phyloP scores from a whole-genome alignment of 2,329 filamentous ascomycete genomes.

The Fusarium bactridioides region DNA sequence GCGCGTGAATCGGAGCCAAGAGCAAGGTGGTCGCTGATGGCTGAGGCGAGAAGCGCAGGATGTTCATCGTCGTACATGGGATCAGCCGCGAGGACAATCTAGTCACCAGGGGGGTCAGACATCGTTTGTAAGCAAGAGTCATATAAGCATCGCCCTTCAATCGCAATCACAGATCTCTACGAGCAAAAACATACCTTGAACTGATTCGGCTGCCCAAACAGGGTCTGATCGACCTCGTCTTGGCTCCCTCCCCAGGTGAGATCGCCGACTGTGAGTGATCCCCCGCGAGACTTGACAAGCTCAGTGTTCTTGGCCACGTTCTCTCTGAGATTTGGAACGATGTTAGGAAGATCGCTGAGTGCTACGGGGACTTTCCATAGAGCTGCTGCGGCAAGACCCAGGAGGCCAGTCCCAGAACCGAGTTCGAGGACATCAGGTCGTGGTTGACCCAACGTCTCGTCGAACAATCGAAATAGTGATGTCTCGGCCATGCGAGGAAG shows the following conservation, averaged over 20 bases:
- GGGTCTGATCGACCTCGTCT: conserved; percentile 53
- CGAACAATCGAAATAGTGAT: conserved; percentile 56
- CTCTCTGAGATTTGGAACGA: conserved; percentile 79
- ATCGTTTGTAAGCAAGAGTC: conserved; percentile 17
- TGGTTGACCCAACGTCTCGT: conserved; percentile 44
- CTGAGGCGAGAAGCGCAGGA: conserved; percentile 74
- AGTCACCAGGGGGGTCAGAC: conserved; percentile 25
- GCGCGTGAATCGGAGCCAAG: conserved; percentile 66
- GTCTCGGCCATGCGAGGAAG: conserved; percentile 60
- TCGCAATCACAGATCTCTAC: conserved; percentile 20
- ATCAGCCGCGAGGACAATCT: conserved; percentile 85
- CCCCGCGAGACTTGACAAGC: conserved; percentile 62
- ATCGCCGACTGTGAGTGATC: conserved; percentile 67
- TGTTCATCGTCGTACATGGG: conserved; percentile 87
- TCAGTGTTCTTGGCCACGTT: conserved; percentile 74
- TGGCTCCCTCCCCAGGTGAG: conserved; percentile 75
- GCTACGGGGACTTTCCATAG: conserved; percentile 72
- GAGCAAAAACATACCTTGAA: conserved; percentile 56
- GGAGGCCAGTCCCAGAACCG: conserved; percentile 89
- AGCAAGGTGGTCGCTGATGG: conserved; percentile 73
- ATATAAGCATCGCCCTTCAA: conserved; percentile 1
- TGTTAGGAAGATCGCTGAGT: conserved; percentile 85
- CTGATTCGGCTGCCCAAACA: conserved; percentile 55
- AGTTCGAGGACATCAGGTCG: conserved; percentile 71
- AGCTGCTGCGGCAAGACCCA: conserved; percentile 84